Percentiles rank a stretch among this genome's conserved stretches.
Conservation (phyloP, 2,329 filamentous ascomycete genomes). For the Talaromyces amestolkiae region DNA sequence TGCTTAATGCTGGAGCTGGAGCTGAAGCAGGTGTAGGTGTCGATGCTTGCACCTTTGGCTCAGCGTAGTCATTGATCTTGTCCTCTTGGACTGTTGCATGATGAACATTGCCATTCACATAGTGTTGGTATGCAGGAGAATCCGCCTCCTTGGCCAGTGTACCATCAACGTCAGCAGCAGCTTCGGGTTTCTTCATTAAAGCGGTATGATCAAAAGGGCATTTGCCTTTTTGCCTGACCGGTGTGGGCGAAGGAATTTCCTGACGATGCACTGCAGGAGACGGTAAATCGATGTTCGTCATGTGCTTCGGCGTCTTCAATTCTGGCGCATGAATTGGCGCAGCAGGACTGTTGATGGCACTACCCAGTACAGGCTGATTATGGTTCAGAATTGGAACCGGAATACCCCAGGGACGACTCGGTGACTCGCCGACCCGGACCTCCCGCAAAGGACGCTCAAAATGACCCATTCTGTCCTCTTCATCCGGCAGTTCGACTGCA, state of each 20-base stretch:
- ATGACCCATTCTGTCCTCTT: slow-evolving; percentile 64
- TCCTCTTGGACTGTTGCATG: slow-evolving; percentile 5
- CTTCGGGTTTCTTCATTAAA: slow-evolving; percentile 9
- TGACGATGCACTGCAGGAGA: slow-evolving; percentile 19
- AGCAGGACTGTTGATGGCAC: slow-evolving; percentile 27
- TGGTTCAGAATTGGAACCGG: slow-evolving; percentile 64
- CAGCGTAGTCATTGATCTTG: neutral
- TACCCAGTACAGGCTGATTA: slow-evolving; percentile 26
- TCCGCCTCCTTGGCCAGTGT: neutral
- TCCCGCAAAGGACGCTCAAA: slow-evolving; percentile 87
- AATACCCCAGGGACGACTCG: slow-evolving; percentile 90
- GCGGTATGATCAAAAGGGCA: slow-evolving; percentile 35
- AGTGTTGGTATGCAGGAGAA: neutral
- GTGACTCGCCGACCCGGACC: slow-evolving; percentile 88
- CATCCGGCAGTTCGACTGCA: slow-evolving; percentile 25
- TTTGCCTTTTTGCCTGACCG: slow-evolving; percentile 27
- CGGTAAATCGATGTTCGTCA: slow-evolving; percentile 17
- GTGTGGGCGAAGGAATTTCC: slow-evolving; percentile 17
- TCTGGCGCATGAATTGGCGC: slow-evolving; percentile 24
- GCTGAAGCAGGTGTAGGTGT: slow-evolving; percentile 4
- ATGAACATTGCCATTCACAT: neutral
- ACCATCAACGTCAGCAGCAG: neutral
- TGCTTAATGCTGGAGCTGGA: slow-evolving; percentile 23
- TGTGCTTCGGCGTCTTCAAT: slow-evolving; percentile 20
- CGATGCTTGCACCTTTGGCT: slow-evolving; percentile 17